Base-by-base conservation (phyloP, 2,329 filamentous ascomycete genomes). In the Ophiostoma ulmi region DNA sequence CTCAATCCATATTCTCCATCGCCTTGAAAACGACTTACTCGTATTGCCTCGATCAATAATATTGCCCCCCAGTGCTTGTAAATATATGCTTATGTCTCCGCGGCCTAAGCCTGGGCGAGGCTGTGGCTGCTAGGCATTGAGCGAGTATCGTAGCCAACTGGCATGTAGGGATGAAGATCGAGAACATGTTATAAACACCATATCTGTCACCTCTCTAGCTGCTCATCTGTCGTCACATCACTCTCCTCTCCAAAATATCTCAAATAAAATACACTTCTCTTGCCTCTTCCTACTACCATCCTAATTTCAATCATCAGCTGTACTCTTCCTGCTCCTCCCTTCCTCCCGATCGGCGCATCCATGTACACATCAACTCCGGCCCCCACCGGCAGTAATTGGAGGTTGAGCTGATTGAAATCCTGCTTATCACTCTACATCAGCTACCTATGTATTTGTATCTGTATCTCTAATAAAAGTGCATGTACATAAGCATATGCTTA, bases 251-350 rank as follows among this genome's bases (percentile, higher is more conserved):
- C 26, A 26, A 31, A 31, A 31, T 31, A 31, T 31, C 0, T 4
- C 31, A 31, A 31, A 31, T 31, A 31, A 31, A 31, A 31, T 31
- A 31, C 31, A 31, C 31, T 31, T 31, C 31, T 31, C 31, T 31
- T 31, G 31, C 31, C 31, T 39, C 38, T 39, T 39, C 38, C 38
- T 31, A 39, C 38, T 39, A 39, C 38, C 7, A 39, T 39, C 38
- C 38, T 39, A 39, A 39, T 39, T 13, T 39, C 38, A 39, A 13
- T 13, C 31, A 31, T 48, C 44, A 20, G 14, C 44, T 55, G 14
- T 55, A 31, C n/a, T 55, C 52, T 31, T 58, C 48, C 22, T 58
- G n/a, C 26, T 58, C n/a, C 52, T 58, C 52, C 52, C 52, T 58
- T 58, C 52, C 52, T 58, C 52, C 52, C 22, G 52, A 58, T 58